Evolutionary conservation across 192 early-diverging fungal species (phyloP).

Genomic region (Podila horticola): DNA sequence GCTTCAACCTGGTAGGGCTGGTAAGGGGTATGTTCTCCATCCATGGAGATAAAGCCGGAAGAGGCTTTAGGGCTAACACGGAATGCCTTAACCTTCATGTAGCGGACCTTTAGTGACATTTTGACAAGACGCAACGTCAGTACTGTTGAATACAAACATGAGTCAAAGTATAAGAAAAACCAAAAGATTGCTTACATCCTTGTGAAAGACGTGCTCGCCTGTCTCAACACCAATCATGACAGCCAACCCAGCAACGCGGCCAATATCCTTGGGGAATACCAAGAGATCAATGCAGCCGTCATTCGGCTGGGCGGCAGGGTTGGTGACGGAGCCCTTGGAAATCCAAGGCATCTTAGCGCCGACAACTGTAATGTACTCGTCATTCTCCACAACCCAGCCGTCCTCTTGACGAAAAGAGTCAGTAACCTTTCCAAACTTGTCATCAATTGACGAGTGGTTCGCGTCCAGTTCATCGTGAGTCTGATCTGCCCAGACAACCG

Average conservation of each 20-base stretch:
- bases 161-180: background rate
- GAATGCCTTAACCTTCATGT: slow-evolving; percentile 68
- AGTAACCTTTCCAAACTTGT: slow-evolving; percentile 41
- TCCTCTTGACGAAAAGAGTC: slow-evolving; percentile 41
- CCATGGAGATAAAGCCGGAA: slow-evolving; percentile 60
- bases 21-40: slow-evolving; percentile 64
- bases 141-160: background rate
- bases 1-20: slow-evolving; percentile 68
- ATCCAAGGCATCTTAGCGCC: slow-evolving; percentile 62
- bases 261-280: slow-evolving; percentile 41
- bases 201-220: slow-evolving; percentile 55
- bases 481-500: slow-evolving; percentile 35
- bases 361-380: slow-evolving; percentile 52
- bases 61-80: slow-evolving; percentile 56
- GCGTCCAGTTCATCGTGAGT: slow-evolving; percentile 33
- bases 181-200: slow-evolving; percentile 51
- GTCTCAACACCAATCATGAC: slow-evolving; percentile 57
- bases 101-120: slow-evolving; percentile 53
- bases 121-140: background rate
- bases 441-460: slow-evolving; percentile 25
- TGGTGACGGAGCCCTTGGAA: slow-evolving; percentile 53
- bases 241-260: slow-evolving; percentile 35
- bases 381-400: slow-evolving; percentile 58
- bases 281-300: slow-evolving; percentile 64
- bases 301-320: slow-evolving; percentile 62